These are phyloP conservation scores for Eragrostis nindensis DNA, from an alignment of 176 grass and related monocot species.

Conservation along the genomic window DNA sequence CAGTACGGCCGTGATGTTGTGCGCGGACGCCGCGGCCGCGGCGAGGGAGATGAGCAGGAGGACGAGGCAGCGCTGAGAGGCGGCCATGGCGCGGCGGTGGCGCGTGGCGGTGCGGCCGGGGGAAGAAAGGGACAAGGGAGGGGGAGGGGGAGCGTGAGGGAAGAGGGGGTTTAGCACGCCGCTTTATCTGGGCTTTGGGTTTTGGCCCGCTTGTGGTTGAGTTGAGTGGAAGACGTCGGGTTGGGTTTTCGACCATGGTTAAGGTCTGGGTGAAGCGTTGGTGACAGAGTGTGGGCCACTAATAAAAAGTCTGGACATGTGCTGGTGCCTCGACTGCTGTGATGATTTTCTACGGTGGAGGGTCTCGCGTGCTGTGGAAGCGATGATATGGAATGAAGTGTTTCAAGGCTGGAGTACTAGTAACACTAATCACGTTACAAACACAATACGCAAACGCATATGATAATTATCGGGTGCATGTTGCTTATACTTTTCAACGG, in stretches of 20 bases:
- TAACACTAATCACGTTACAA: too few species aligned
- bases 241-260: conserved; percentile 52
- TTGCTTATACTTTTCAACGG: too few species aligned
- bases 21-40: conserved; percentile 19
- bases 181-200: conserved; percentile 9
- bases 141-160: neutral
- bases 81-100: conserved; percentile 24
- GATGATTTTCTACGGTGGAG: conserved; percentile 41
- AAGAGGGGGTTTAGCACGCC: neutral
- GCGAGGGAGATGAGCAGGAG: conserved; percentile 26
- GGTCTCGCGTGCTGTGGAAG: neutral
- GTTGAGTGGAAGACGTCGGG: neutral
- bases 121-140: too few species aligned
- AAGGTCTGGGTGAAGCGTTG: conserved; percentile 28
- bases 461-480: neutral
- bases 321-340: conserved; percentile 26
- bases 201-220: conserved; percentile 7
- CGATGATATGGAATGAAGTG: conserved; percentile 10
- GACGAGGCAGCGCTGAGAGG: conserved; percentile 27
- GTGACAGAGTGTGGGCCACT: conserved; percentile 25
- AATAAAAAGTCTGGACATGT: conserved; percentile 26
- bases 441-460: too few species aligned
- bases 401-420: too few species aligned
- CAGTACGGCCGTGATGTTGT: conserved; percentile 93
- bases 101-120: neutral